Conservation (phyloP, 1,284 basidiomycete species). For the Grifola frondosa region DNA sequence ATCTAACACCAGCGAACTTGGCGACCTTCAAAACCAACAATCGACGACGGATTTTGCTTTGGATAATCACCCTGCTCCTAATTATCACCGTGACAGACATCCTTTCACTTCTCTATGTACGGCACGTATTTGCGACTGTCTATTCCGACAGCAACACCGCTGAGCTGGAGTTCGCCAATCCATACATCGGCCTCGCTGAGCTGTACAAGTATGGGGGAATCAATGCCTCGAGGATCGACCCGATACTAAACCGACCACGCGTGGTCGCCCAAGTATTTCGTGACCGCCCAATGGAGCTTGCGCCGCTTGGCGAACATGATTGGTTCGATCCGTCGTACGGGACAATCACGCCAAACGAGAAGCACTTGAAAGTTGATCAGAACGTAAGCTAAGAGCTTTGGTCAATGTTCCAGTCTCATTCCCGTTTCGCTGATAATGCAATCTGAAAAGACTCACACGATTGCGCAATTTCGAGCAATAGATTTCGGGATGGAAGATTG, state of each 20-base stretch:
- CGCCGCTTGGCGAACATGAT: slow-evolving; percentile 27
- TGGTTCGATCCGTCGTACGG: slow-evolving; percentile 19
- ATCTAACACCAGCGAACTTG: too few species aligned
- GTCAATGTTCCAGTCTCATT: neutral
- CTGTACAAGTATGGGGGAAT: slow-evolving; percentile 22
- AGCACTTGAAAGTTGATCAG: slow-evolving; percentile 19
- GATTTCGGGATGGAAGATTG: slow-evolving; percentile 31
- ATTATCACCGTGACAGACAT: slow-evolving; percentile 13
- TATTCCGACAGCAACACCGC: slow-evolving; percentile 12
- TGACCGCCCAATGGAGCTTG: slow-evolving; percentile 17
- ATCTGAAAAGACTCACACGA: slow-evolving; percentile 17
- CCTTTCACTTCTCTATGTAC: slow-evolving; percentile 16
- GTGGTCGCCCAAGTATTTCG: slow-evolving; percentile 22
- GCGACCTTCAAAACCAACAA: neutral
- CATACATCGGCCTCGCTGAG: slow-evolving; percentile 27
- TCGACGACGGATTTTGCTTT: neutral
- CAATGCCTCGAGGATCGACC: slow-evolving; percentile 19
- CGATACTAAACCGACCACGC: slow-evolving; percentile 24
- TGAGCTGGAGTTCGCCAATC: slow-evolving; percentile 22
- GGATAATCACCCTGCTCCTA: slow-evolving; percentile 12
- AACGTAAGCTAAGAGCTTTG: slow-evolving; percentile 10
- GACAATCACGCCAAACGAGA: slow-evolving; percentile 22
- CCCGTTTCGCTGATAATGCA: neutral
- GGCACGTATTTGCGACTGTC: slow-evolving; percentile 19
- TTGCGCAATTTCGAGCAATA: slow-evolving; percentile 25